phyloP scores from a whole-genome alignment of 495 filamentous ascomycete genomes.

The Lindgomyces ingoldianus region DNA sequence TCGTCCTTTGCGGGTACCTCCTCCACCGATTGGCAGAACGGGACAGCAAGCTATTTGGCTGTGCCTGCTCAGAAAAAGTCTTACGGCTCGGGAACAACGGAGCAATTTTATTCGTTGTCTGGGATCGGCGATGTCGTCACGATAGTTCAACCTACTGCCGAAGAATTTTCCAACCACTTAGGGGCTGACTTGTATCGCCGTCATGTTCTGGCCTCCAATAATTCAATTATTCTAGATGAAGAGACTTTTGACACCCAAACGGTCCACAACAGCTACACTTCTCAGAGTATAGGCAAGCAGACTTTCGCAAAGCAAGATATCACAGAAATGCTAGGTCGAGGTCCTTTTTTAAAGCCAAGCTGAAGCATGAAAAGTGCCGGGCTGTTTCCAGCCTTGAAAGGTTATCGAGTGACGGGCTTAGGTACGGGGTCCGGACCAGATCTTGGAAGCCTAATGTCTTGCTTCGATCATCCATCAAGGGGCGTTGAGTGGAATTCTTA shows the following conservation, averaged over 20 bases:
- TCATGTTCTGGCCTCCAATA: slow-evolving; percentile 56
- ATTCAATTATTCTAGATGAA: slow-evolving; percentile 49
- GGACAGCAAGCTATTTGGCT: slow-evolving; percentile 55
- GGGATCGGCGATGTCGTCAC: slow-evolving; percentile 35
- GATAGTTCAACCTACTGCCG: slow-evolving; percentile 2
- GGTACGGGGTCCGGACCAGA: too few relatives aligned
- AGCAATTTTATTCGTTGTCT: slow-evolving; percentile 57
- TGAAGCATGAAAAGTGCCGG: background rate
- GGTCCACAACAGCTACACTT: background rate
- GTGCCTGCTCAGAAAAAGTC: slow-evolving; percentile 51
- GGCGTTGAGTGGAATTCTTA: too few relatives aligned
- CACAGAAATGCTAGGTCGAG: slow-evolving; percentile 43
- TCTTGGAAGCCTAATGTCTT: too few relatives aligned
- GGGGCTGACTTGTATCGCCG: slow-evolving; percentile 49
- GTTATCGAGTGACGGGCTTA: too few relatives aligned
- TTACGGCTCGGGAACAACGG: slow-evolving; percentile 54
- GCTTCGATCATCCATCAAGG: too few relatives aligned
- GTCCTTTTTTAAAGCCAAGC: slow-evolving; percentile 30
- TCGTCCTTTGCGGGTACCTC: slow-evolving; percentile 46
- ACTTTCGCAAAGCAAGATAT: slow-evolving; percentile 31
- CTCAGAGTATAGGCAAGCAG: background rate
- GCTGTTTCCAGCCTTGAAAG: too few relatives aligned
- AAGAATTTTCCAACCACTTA: background rate
- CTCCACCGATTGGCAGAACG: slow-evolving; percentile 57
- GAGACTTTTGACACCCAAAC: slow-evolving; percentile 35